Base-by-base conservation (phyloP, 1,284 basidiomycete genomes). In the Cutaneotrichosporon cyanovorans region DNA sequence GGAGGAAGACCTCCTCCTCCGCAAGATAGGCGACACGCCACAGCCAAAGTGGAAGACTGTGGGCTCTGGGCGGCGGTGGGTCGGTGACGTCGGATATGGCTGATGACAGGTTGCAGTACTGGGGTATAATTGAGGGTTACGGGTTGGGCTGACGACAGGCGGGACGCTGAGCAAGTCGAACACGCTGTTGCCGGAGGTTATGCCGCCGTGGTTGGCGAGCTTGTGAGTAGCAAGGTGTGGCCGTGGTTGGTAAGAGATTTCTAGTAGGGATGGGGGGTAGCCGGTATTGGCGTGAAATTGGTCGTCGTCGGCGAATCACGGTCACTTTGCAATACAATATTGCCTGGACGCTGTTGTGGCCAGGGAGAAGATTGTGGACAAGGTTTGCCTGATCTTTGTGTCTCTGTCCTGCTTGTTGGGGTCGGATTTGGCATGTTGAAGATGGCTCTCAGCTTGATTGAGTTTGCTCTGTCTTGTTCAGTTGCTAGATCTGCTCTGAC, bases 1-100 rank as follows among this genome's bases (percentile, higher is more conserved):
- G 18, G 90, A 95, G 71, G 89, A 95, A 63, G 73, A 73, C 35
- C 85, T 84, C 62, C 70, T 93, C 21, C 72, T 85, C 49, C 76
- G 80, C 46, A 89, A 88, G 77, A 84, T 91, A 47, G 66, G 74
- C 25, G 82, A 83, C 60, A 80, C 83, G 1, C 85, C 86, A n/a
- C 80, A 79, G 60, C 82, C 80, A 9, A 86, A 81, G 66, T 93
- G 89, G 89, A 89, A 83, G 67, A 77, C 77, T n/a, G 76, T 91
- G 16, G 61, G 60, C 1, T 77, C 80, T 5, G 87, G 87, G 55
- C 75, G 87, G 61, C 78, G 87, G 87, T 84, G 53, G 57, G 71
- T 56, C 25, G 5, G 22, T 12, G 7, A 3, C 15, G 7, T 28
- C 9, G 15, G 15, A 37, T 7, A 8, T 3, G 14, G 38, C 48